Evolutionary conservation across 768 basidiomycete species (phyloP), one percentile per base, ranked within the genome.

Genomic region (Amanita polypyramis): DNA sequence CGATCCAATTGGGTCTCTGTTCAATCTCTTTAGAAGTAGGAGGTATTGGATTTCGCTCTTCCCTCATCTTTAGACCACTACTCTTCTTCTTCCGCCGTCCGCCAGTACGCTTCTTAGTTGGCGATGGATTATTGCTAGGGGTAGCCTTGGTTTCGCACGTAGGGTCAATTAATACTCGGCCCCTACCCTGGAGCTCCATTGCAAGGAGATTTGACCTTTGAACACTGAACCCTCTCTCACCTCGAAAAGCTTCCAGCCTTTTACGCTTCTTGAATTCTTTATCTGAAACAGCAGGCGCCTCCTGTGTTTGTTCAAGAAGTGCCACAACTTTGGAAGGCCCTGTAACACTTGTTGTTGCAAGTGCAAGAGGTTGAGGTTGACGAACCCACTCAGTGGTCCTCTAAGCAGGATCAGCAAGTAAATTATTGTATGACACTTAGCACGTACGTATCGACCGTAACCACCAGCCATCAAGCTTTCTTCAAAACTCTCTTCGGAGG

Each of bases 391-490:
- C 79, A 25, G 79, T 67, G 8, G 79, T 79, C 39, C 76, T 66
- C 70, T 80, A 54, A 25, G 14, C 7, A 8, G 23, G 17, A 33
- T 36, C 20, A 36, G 20, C 5, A 0, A 36, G 36, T 36, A 27
- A 25, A 25, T 14, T 3, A 11, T 11, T 15, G 5, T 10, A 45
- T 36, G 12, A 27, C 15, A 11, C 3, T n/a, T 45, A 20, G n/a
- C 40, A 66, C 79, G 62, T 60, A 82, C 85, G 61, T 87, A 88
- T 52, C 74, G 74, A 1, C 80, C 83, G 61, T 88, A 88, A 6
- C 86, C 85, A 25, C 85, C 84, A 15, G 84, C 85, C 76, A 87
- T 85, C 35, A 88, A 61, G 55, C 84, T 84, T 63, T 89, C 85
- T 56, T 89, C 86, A 55, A 89, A 88, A 56, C 85, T 88, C 62